These are phyloP conservation scores for Hansenula sp. DNA, from an alignment of 1,139 yeast species.

Conservation along the genomic window DNA sequence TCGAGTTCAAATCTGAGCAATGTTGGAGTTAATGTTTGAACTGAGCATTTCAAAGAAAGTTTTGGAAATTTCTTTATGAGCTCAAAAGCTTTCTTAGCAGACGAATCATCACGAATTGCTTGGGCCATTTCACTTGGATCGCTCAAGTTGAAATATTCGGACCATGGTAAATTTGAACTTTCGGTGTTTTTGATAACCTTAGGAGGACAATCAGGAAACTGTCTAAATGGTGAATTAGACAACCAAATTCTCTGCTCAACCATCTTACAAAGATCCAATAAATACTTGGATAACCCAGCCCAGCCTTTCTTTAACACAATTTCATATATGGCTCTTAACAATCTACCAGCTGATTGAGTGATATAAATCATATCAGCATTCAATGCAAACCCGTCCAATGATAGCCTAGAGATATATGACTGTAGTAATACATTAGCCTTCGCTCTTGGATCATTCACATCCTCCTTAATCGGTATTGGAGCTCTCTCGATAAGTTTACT, in stretches of 20 bases:
- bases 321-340: constrained; percentile 82
- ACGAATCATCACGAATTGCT: constrained; percentile 68
- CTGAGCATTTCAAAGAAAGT: constrained; percentile 48
- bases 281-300: constrained; percentile 57
- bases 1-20: constrained; percentile 63
- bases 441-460: constrained; percentile 65
- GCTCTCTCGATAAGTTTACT: constrained; percentile 64
- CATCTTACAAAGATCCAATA: constrained; percentile 72
- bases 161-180: constrained; percentile 80
- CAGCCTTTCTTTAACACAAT: constrained; percentile 68
- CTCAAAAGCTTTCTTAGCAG: constrained; percentile 59
- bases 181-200: constrained; percentile 76
- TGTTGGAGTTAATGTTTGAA: constrained; percentile 75
- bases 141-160: constrained; percentile 59
- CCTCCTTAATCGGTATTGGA: constrained; percentile 83
- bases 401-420: constrained; percentile 72
- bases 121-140: constrained; percentile 76
- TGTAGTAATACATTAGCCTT: constrained; percentile 81
- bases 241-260: constrained; percentile 82
- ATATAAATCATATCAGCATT: constrained; percentile 92
- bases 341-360: constrained; percentile 89
- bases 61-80: constrained; percentile 71
- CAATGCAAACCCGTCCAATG: constrained; percentile 83
- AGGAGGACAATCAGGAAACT: constrained; percentile 62
- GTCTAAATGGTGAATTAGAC: constrained; percentile 82